These are phyloP conservation scores for Cryphonectria parasitica DNA, from an alignment of 2,329 filamentous ascomycete species.

Conservation along the genomic window DNA sequence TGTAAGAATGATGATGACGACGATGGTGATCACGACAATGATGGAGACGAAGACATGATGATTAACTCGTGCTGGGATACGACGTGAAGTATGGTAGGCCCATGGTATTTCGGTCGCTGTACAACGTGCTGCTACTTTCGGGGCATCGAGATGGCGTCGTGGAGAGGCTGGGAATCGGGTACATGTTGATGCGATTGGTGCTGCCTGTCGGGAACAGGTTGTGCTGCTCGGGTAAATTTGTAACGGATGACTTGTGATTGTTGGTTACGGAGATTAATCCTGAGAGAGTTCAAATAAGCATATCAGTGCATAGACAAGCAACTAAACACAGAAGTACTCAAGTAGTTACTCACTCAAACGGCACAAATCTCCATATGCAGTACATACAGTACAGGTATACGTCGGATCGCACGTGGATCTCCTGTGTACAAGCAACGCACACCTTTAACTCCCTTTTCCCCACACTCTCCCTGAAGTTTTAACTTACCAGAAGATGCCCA, in stretches of 20 bases:
- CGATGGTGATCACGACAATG: not conserved
- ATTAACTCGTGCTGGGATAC: slow-evolving; percentile 1
- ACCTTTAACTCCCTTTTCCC: too few species aligned
- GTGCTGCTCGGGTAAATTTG: slow-evolving; percentile 1
- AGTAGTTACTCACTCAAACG: not conserved
- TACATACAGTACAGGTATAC: not conserved
- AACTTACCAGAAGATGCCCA: not conserved
- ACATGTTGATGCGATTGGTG: slow-evolving; percentile 22
- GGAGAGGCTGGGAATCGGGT: slow-evolving; percentile 24
- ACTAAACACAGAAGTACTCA: not conserved
- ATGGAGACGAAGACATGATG: not conserved
- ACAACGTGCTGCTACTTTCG: slow-evolving; percentile 21
- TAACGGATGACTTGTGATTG: not conserved
- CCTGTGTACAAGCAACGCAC: not conserved
- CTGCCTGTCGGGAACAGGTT: not conserved
- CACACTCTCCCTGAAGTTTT: too few species aligned
- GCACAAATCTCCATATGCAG: not conserved
- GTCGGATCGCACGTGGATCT: too few species aligned
- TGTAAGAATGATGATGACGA: not conserved
- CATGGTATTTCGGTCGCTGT: slow-evolving; percentile 15
- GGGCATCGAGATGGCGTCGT: slow-evolving; percentile 12
- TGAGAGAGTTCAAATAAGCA: not conserved
- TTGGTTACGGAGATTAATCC: not conserved
- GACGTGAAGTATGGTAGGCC: slow-evolving; percentile 8
- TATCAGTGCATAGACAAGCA: not conserved